Evolutionary conservation across 441 rosid species (phyloP), one percentile per base, ranked within the genome.

Genomic region (Flueggea neowawraea): DNA sequence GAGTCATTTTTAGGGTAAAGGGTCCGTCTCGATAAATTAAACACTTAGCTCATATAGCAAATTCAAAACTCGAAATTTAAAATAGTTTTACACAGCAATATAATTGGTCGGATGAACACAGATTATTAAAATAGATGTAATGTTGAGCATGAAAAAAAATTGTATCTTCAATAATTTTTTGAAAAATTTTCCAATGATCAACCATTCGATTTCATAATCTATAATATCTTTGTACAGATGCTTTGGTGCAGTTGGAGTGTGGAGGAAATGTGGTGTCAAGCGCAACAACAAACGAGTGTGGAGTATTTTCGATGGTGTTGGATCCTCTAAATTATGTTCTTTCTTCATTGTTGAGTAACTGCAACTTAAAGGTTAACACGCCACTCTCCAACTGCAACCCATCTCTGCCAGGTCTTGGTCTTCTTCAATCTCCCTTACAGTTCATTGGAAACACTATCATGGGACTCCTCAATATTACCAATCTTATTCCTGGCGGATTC

Each of bases 371-470:
- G 16, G 82, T 80, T 12, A 52, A 61, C 14, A 73, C 87, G 2
- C 85, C 85, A 0, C 73, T 82, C 56, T 51, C 81, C 16, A 78
- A 3, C 64, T 76, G 85, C 78, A 68, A 76, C 56, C 14, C 80
- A 10, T 49, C 43, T 15, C 61, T 78, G 31, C 80, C 82, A 1
- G 15, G 71, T 0, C 49, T 11, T 0, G 82, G 81, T 8, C 5
- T 39, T 52, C 66, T 84, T 60, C 16, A 55, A 3, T 80, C 82
- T 8, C 8, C 82, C n/a, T 47, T 80, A 17, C 75, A 60, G 68
- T 31, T 69, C 41, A 4, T 68, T 0, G 87, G 78, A 22, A 75
- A 31, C 77, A 65, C 70, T 14, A 10, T 73, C 31, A 3, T 53
- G 0, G 84, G 87, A 7, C 65, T 78, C 65, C 54, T 78, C 32